phyloP scores from a whole-genome alignment of 345 rosid species.

The Boechera retrofracta region DNA sequence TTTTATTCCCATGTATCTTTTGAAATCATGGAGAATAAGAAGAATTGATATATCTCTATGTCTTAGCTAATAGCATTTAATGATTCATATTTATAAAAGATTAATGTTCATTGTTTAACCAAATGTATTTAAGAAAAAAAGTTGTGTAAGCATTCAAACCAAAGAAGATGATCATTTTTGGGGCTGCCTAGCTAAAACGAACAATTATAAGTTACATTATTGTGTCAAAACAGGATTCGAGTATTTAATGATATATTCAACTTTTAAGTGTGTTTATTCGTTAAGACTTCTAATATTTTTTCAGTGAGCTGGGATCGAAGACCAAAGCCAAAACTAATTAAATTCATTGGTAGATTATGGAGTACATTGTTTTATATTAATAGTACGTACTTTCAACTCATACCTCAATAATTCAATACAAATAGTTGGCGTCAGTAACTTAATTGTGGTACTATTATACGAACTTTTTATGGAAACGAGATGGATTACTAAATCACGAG shows the following conservation, averaged over 20 bases:
- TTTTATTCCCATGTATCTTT: constrained; percentile 26
- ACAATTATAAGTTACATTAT: background rate
- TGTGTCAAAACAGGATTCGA: background rate
- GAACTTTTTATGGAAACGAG: background rate
- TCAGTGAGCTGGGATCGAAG: background rate
- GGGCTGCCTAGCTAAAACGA: background rate
- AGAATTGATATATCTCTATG: background rate
- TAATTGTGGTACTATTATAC: background rate
- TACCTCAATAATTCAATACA: constrained; percentile 2
- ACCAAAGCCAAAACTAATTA: background rate
- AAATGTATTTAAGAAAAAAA: too few species aligned
- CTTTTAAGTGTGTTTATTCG: background rate
- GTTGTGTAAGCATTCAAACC: background rate
- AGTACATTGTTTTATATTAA: background rate
- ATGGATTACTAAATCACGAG: background rate
- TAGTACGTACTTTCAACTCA: background rate
- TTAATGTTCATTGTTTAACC: background rate
- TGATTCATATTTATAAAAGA: background rate
- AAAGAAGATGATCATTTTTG: background rate
- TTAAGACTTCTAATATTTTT: background rate
- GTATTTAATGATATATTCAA: background rate
- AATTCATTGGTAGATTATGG: background rate
- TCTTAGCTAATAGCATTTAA: background rate
- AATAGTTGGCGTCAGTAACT: constrained; percentile 19
- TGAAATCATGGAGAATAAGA: constrained; percentile 31